Evolutionary conservation across 495 filamentous ascomycete species (phyloP).

Genomic region (Tuber aestivum): DNA sequence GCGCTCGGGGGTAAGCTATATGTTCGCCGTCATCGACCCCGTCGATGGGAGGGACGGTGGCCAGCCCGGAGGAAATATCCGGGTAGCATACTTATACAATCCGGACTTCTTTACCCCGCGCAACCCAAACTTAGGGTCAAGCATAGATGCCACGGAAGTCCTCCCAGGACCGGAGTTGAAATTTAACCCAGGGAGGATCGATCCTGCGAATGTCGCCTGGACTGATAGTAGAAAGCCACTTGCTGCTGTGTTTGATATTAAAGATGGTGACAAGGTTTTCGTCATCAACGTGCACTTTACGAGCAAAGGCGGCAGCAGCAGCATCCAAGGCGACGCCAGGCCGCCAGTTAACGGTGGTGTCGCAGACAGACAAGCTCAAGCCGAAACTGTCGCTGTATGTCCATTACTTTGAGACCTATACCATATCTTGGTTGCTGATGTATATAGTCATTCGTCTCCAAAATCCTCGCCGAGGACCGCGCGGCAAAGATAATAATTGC

Average conservation of each 20-base stretch:
- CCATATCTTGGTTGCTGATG: not conserved
- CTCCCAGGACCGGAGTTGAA: conserved; percentile 49
- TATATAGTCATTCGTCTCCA: conserved; percentile 39
- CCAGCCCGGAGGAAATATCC: conserved; percentile 60
- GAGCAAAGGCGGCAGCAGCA: conserved; percentile 54
- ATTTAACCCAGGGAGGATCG: conserved; percentile 57
- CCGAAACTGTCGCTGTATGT: conserved; percentile 45
- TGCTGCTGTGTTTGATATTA: conserved; percentile 52
- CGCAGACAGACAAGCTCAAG: conserved; percentile 48
- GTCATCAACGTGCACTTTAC: conserved; percentile 58
- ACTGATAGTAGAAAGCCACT: conserved; percentile 53
- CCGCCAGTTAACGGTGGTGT: conserved; percentile 59
- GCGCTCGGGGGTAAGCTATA: conserved; percentile 46
- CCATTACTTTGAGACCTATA: not conserved
- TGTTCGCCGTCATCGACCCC: conserved; percentile 50
- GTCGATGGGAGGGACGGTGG: conserved; percentile 52
- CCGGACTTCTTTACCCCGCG: conserved; percentile 49
- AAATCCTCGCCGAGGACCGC: conserved; percentile 47
- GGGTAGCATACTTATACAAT: conserved; percentile 57
- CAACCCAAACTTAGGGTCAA: conserved; percentile 48
- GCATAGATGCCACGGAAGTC: conserved; percentile 48
- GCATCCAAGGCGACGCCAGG: conserved; percentile 53
- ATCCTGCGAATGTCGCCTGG: conserved; percentile 53
- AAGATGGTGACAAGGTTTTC: conserved; percentile 50
- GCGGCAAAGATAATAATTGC: conserved; percentile 49